A percentile compares a stretch with the other conserved stretches of the same genome.
phyloP scores from a whole-genome alignment of 2,329 filamentous ascomycete genomes.

The Shiraia sp. region DNA sequence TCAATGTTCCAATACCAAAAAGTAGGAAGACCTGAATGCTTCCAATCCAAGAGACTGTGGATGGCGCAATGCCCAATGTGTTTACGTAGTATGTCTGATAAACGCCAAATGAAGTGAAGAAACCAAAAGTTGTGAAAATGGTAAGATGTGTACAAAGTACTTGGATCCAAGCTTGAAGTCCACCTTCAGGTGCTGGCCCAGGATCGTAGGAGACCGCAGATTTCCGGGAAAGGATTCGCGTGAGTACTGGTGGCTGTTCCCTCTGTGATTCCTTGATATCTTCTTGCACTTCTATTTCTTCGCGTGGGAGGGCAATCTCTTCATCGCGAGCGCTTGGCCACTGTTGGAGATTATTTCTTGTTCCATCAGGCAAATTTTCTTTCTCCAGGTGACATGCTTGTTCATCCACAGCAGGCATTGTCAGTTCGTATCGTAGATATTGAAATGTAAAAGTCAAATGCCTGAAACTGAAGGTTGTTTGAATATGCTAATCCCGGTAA shows the following conservation, averaged over 20 bases:
- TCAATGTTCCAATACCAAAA: conserved; percentile 35
- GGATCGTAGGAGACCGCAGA: conserved; percentile 31
- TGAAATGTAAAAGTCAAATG: no score
- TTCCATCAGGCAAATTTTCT: neutral
- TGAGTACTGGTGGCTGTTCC: conserved; percentile 7
- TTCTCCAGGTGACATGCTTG: no score
- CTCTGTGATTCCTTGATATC: conserved; percentile 3
- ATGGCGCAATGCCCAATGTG: conserved; percentile 42
- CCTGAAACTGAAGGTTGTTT: no score
- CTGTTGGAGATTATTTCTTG: conserved; percentile 6
- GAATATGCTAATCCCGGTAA: no score
- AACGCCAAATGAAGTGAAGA: conserved; percentile 59
- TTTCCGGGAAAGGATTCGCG: conserved; percentile 25
- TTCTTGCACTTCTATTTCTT: conserved; percentile 6
- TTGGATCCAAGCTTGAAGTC: conserved; percentile 60
- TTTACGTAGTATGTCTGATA: conserved; percentile 59
- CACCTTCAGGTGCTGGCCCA: conserved; percentile 51
- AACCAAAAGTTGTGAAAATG: conserved; percentile 61
- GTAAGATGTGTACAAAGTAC: conserved; percentile 55
- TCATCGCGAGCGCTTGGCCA: conserved; percentile 21
- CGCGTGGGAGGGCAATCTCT: conserved; percentile 15
- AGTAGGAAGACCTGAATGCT: conserved; percentile 39
- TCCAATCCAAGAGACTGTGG: conserved; percentile 40
- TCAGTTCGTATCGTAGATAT: no score
- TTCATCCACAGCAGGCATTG: no score